Evolutionary conservation across 2,329 filamentous ascomycete species (phyloP), one percentile per base, ranked within the genome.

Genomic region (Helminthosporium solani): DNA sequence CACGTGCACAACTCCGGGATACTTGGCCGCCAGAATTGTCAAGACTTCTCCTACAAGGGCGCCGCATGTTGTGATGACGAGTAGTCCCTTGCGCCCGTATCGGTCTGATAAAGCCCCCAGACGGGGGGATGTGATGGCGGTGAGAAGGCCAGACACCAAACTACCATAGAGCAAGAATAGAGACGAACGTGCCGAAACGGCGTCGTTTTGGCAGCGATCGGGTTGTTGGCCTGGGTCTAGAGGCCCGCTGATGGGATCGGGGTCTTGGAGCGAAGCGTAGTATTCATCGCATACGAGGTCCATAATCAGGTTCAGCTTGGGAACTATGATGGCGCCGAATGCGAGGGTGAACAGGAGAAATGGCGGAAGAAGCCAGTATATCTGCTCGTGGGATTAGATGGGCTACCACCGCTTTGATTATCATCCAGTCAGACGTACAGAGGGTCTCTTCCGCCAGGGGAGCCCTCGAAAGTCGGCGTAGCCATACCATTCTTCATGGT

Each of bases 21-120:
- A 90, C 50, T 79, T 86, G 19, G 85, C 90, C 2, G 90, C 85
- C 3, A 94, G 65, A 46, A 96, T 88, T 5, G 86, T 90, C 49
- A 95, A 78, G 33, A 86, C 67, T 67, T 97, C 94, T 40, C 79
- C 82, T 1, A 84, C 48, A 3, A 96, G 76, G 18, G 86, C 84
- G n/a, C 91, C 91, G 12, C 81, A 71, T 2, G 88, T 88, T 3
- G 87, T 82, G 25, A 92, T 64, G 7, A 86, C 80, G 60, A 97
- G 81, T 41, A 96, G 74, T 38, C 75, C 80, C 46, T 84, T 88
- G 33, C 94, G 82, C 20, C 94, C 94, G 67, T 88, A 88, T 18
- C 90, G 82, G 72, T 99, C 94, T 0, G 91, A 96, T 14, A 96
- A 71, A 2, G 87, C 81, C 0, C 94, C 94, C 2, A 97, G 74